Percentiles rank a stretch among this genome's conserved stretches.
Evolutionary conservation across 345 rosid species (phyloP).

Genomic region (Triadica sebifera): DNA sequence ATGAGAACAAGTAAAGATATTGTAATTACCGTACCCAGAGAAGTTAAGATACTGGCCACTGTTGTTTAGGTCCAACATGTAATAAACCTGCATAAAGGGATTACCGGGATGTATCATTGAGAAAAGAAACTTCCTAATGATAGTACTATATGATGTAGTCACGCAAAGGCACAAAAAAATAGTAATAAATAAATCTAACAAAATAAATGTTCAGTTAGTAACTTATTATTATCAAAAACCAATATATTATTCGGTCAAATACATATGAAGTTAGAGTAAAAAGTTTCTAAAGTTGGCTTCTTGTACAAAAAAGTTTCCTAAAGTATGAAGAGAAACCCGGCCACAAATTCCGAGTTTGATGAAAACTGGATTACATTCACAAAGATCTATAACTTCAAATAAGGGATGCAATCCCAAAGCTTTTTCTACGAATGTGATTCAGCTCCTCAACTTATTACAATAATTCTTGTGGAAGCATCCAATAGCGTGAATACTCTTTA

Average conservation of each 20-base stretch:
- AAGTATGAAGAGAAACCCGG: not conserved
- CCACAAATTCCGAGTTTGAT: not conserved
- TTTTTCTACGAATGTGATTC: not conserved
- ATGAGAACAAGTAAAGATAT: conserved; percentile 3
- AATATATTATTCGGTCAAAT: not conserved
- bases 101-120: conserved; percentile 5
- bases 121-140: not conserved
- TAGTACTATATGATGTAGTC: not conserved
- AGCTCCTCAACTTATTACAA: not conserved
- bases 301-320: not conserved
- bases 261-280: not conserved
- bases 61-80: conserved; percentile 66
- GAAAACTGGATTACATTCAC: not conserved
- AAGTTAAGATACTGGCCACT: conserved; percentile 65
- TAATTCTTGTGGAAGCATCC: not conserved
- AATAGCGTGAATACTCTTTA: no score
- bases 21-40: conserved; percentile 79
- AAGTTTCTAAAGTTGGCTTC: not conserved
- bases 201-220: not conserved
- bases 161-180: no score
- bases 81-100: conserved; percentile 64
- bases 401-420: not conserved
- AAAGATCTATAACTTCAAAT: not conserved
- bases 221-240: not conserved
- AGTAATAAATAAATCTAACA: not conserved